phyloP scores from a whole-genome alignment of 768 basidiomycete species.

The Tulasnella sp. region DNA sequence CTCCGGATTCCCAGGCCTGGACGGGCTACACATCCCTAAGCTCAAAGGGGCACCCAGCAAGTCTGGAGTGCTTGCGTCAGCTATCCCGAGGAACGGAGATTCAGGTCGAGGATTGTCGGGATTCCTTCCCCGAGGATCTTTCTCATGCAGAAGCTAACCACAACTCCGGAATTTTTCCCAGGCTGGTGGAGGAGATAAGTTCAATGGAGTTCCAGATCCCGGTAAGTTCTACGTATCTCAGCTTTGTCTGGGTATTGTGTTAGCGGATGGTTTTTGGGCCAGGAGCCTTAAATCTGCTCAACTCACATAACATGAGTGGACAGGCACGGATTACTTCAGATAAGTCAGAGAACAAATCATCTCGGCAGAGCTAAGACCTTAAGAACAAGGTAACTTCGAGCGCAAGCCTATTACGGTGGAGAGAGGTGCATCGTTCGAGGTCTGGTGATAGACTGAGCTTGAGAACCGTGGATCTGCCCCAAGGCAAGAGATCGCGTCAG shows the following conservation, averaged over 20 bases:
- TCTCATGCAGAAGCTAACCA: neutral
- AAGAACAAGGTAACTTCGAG: neutral
- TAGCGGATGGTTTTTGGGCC: neutral
- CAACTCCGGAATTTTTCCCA: neutral
- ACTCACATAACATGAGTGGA: neutral
- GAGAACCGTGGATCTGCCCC: neutral
- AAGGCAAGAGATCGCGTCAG: neutral
- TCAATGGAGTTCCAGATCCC: neutral
- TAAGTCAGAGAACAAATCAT: neutral
- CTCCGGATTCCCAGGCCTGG: neutral
- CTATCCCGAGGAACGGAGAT: neutral
- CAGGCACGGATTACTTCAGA: neutral
- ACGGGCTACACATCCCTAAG: neutral
- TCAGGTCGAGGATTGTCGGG: neutral
- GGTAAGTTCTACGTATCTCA: neutral
- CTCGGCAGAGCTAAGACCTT: neutral
- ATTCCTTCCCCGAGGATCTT: neutral
- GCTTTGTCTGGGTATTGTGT: neutral
- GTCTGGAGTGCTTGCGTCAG: neutral
- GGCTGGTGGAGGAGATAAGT: slow-evolving; percentile 3
- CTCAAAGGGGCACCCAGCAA: neutral
- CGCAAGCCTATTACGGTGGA: neutral
- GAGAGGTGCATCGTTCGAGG: neutral
- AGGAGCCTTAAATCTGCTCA: neutral
- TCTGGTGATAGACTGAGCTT: neutral